Evolutionary conservation across 768 basidiomycete species (phyloP).

Genomic region (Leccinum fibrillosum): DNA sequence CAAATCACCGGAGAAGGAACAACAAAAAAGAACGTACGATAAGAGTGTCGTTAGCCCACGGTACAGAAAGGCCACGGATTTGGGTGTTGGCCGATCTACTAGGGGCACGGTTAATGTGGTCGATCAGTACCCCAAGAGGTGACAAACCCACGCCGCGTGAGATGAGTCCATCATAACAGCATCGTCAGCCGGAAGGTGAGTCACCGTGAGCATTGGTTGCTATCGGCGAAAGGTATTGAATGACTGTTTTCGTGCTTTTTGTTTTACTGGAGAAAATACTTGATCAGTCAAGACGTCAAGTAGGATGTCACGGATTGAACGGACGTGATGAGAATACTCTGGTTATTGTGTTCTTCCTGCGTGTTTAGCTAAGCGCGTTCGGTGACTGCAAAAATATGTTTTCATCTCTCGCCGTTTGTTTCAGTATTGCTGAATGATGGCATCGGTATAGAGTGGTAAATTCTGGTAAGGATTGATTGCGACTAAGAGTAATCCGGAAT

Average conservation of each 20-base stretch:
- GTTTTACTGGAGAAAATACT: conserved; percentile 73
- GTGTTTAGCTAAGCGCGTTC: conserved; percentile 98
- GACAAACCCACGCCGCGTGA: conserved; percentile 84
- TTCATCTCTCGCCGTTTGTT: conserved; percentile 77
- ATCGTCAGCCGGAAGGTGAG: conserved; percentile 39
- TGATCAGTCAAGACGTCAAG: conserved; percentile 5
- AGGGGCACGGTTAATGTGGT: conserved; percentile 85
- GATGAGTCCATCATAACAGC: conserved; percentile 35
- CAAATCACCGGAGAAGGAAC: no score
- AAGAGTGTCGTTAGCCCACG: no score
- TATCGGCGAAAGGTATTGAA: conserved; percentile 97
- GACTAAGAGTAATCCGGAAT: conserved; percentile 94
- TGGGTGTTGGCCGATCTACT: conserved; percentile 66
- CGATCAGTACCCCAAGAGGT: conserved; percentile 86
- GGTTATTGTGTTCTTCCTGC: conserved; percentile 95
- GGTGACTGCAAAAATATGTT: conserved; percentile 96
- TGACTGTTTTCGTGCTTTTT: conserved; percentile 98
- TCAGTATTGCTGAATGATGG: conserved; percentile 88
- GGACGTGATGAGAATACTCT: conserved; percentile 97
- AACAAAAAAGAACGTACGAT: no score
- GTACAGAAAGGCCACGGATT: no score
- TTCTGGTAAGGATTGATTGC: conserved; percentile 96
- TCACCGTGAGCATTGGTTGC: conserved; percentile 58
- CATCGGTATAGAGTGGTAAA: conserved; percentile 86
- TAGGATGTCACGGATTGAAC: conserved; percentile 29